Evolutionary conservation across 2,329 filamentous ascomycete genomes (phyloP).

Genomic region (Epichloe hybrida): DNA sequence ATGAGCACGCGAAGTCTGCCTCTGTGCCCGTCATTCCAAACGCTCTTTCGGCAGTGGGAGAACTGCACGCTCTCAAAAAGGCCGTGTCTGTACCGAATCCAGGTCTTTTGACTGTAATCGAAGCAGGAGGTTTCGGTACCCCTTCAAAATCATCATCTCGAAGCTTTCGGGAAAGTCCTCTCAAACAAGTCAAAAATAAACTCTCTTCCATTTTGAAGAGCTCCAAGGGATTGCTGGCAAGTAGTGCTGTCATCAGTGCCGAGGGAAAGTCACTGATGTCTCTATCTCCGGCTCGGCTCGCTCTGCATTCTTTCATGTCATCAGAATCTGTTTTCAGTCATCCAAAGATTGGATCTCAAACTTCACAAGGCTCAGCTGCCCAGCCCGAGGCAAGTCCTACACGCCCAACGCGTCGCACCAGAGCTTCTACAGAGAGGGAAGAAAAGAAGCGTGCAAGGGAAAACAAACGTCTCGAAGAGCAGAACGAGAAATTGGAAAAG

Average conservation of each 20-base stretch:
- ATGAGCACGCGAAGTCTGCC: conserved; percentile 7
- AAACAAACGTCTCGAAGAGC: conserved; percentile 44
- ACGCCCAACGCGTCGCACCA: conserved; percentile 33
- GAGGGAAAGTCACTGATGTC: conserved; percentile 49
- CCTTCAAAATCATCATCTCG: conserved; percentile 43
- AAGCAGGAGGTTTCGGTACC: conserved; percentile 29
- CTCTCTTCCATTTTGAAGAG: conserved; percentile 82
- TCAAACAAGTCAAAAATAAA: conserved; percentile 88
- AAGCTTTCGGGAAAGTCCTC: conserved; percentile 54
- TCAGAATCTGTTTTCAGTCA: conserved; percentile 31
- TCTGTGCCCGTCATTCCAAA: conserved; percentile 44
- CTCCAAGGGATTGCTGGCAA: conserved; percentile 75
- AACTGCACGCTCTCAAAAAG: conserved; percentile 36
- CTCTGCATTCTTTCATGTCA: conserved; percentile 29
- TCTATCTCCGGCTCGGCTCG: conserved; percentile 35
- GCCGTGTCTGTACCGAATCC: conserved; percentile 46
- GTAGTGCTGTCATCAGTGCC: conserved; percentile 51
- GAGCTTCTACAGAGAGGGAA: conserved; percentile 47
- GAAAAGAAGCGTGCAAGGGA: conserved; percentile 56
- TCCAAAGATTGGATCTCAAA: conserved; percentile 11
- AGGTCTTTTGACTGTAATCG: conserved; percentile 33
- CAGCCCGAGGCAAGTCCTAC: conserved; percentile 25
- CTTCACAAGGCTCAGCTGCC: conserved; percentile 7
- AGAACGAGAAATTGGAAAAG: conserved; percentile 50
- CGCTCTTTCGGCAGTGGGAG: conserved; percentile 8